Percentiles rank a stretch among this genome's conserved stretches.
These are phyloP conservation scores for Stylosanthes scabra DNA, from an alignment of 331 rosid species.

Conservation along the genomic window DNA sequence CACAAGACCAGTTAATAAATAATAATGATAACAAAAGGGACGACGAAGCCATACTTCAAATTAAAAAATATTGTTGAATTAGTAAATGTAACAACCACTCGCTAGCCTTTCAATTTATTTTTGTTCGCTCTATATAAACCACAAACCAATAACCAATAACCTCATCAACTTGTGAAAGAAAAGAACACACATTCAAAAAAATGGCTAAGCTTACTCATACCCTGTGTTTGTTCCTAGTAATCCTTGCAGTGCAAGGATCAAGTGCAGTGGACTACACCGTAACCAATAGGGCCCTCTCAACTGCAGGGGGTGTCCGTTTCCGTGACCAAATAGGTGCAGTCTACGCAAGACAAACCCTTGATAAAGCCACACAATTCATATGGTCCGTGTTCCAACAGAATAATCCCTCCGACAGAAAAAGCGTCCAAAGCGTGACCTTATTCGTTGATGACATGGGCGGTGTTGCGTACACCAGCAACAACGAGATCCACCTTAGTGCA, in stretches of 20 bases:
- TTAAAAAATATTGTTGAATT: not conserved
- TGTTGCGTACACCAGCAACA: constrained; percentile 47
- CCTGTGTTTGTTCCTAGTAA: constrained; percentile 12
- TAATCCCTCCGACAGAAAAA: constrained; percentile 38
- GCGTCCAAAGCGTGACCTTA: constrained; percentile 41
- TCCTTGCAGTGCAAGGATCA: constrained; percentile 28
- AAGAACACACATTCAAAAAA: not conserved
- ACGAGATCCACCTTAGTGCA: constrained; percentile 55
- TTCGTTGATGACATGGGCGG: constrained; percentile 60
- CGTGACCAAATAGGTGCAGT: constrained; percentile 51
- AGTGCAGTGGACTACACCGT: constrained; percentile 52
- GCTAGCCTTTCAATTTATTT: not conserved
- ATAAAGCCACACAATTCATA: constrained; percentile 55
- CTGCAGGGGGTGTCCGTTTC: constrained; percentile 53
- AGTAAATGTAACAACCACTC: not conserved
- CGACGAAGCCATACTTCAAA: too few species aligned
- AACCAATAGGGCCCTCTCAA: constrained; percentile 48
- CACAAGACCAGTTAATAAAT: not conserved
- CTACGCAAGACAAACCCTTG: constrained; percentile 49
- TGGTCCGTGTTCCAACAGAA: constrained; percentile 54
- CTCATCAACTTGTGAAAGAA: not conserved
- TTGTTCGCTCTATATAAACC: constrained; percentile 12
- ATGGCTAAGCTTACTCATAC: constrained; percentile 2
- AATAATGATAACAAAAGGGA: too few species aligned
- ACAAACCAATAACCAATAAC: constrained; percentile 35